A percentile compares a stretch with the other conserved stretches of the same genome.
phyloP scores from a whole-genome alignment of 1,284 basidiomycete species.

The Heterobasidion annosum region DNA sequence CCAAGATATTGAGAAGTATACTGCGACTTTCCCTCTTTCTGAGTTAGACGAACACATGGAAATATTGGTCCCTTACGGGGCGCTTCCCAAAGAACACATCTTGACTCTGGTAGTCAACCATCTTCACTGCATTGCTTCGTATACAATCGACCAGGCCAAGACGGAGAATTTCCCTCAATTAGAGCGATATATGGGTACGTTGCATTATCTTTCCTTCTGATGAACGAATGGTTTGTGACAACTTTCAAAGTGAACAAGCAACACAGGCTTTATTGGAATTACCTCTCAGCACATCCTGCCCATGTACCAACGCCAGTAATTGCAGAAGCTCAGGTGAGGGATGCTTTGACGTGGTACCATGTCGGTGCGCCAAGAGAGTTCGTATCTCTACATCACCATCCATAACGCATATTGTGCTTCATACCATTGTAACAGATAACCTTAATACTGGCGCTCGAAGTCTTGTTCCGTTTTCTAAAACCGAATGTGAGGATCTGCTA shows the following conservation, averaged over 20 bases:
- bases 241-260: constrained; percentile 29
- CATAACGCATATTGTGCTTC: too few relatives aligned
- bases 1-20: constrained; percentile 17
- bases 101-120: constrained; percentile 32
- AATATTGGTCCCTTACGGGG: constrained; percentile 20
- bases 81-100: constrained; percentile 8
- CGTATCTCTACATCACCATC: neutral
- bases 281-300: constrained; percentile 35
- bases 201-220: neutral
- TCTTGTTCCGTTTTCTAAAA: constrained; percentile 40
- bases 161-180: constrained; percentile 16
- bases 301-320: constrained; percentile 29
- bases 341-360: constrained; percentile 41
- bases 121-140: constrained; percentile 29
- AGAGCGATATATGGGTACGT: constrained; percentile 19
- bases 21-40: constrained; percentile 17
- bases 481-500: constrained; percentile 39
- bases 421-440: constrained; percentile 23
- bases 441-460: constrained; percentile 30
- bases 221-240: neutral
- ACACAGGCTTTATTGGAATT: constrained; percentile 42
- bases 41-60: constrained; percentile 30
- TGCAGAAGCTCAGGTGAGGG: constrained; percentile 35
- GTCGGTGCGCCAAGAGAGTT: constrained; percentile 19
- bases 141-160: constrained; percentile 22